Base-by-base conservation (phyloP, 2,329 filamentous ascomycete genomes). In the Fonsecaea multimorphosa region DNA sequence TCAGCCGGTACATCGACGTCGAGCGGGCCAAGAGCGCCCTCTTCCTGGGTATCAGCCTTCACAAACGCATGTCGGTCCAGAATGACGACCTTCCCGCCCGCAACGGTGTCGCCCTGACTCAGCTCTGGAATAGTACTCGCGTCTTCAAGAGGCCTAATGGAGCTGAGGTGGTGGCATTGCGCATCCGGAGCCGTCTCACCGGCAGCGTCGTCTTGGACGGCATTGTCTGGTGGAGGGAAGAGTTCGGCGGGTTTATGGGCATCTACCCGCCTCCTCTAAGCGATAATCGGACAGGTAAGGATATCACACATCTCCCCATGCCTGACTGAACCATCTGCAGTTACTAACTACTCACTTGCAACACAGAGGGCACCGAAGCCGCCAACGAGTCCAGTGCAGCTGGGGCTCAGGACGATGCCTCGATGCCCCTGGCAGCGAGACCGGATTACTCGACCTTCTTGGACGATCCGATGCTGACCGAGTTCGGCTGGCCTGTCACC, bases 171-270 rank as follows among this genome's bases (percentile, higher is more conserved):
- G 71, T 74, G 0, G 68, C 72, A 1, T 71, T 80, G n/a, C 72
- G 78, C 4, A 78, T 81, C 32, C 75, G 79, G 12, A 78, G 77
- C 61, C 77, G 79, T 11, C 68, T 81, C 12, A 73, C 73, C 0
- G 71, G 78, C 6, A 77, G 78, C 61, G 72, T 74, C 8, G 71
- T 80, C 4, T 68, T 80, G 19, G 79, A 81, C 68, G 69, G 74
- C 11, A 73, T 79, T 24, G 79, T 78, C 73, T 80, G 79, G 79
- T 81, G 78, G 78, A 74, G 78, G 6, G 79, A 80, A 54, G 79
- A 80, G 59, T 78, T 75, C 59, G 78, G 67, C 22, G 59, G 59
- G 1, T 59, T 61, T 12, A 65, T 64, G 60, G 68, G 68, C 3
- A 51, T 70, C 19, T 70, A 68, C 29, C 65, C 66, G 16, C 65